Percentiles rank a stretch among this genome's conserved stretches.
Evolutionary conservation across 1,139 yeast genomes (phyloP).

Genomic region (Hansenula sp.): DNA sequence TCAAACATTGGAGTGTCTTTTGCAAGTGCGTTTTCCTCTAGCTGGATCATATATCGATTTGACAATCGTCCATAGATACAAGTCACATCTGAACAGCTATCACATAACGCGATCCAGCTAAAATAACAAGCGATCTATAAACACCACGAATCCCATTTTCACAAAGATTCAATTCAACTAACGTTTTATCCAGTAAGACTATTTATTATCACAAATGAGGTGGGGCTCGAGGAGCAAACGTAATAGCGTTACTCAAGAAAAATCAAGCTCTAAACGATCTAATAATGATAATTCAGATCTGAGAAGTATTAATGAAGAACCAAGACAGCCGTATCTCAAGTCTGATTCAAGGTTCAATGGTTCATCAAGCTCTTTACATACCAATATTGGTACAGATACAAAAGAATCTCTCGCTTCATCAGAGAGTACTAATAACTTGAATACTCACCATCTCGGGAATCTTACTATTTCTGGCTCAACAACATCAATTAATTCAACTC

Average conservation of each 20-base stretch:
- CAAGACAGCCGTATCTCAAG: neutral
- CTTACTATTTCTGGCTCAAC: constrained; percentile 3
- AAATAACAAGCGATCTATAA: no score
- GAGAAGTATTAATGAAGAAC: neutral
- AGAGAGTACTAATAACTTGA: neutral
- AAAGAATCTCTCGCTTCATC: neutral
- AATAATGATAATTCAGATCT: neutral
- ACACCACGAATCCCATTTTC: no score
- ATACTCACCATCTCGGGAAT: neutral
- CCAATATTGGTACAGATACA: neutral
- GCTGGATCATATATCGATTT: no score
- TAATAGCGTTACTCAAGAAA: constrained; percentile 20
- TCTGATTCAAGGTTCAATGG: constrained; percentile 1
- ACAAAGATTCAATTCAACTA: no score
- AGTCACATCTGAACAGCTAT: no score
- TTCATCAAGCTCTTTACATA: neutral
- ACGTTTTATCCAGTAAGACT: no score
- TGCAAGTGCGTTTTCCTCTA: no score
- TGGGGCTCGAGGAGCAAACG: constrained; percentile 25
- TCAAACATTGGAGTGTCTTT: no score
- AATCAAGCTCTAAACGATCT: constrained; percentile 3
- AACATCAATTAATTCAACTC: constrained; percentile 3
- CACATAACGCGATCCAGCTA: neutral
- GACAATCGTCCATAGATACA: no score
- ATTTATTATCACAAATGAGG: constrained; percentile 11